Percentiles rank a stretch among this genome's conserved stretches.
phyloP scores from a whole-genome alignment of 2,329 filamentous ascomycete genomes.

The Sporothrix humicola region DNA sequence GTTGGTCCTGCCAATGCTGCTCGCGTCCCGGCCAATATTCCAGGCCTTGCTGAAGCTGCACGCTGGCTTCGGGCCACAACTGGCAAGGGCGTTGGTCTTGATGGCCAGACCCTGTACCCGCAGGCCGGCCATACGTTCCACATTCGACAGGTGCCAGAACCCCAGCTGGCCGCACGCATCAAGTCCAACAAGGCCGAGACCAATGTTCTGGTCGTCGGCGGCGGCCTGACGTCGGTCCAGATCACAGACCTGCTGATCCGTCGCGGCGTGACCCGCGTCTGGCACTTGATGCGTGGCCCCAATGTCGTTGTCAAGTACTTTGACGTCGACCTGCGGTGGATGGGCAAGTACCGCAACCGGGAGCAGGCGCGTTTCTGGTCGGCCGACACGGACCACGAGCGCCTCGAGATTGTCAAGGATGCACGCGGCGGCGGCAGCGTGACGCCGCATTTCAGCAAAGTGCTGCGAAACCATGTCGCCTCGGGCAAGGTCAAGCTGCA shows the following conservation, averaged over 20 bases:
- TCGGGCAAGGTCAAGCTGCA: slow-evolving; percentile 60
- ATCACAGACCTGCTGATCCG: slow-evolving; percentile 70
- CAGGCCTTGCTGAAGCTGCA: slow-evolving; percentile 29
- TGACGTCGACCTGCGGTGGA: slow-evolving; percentile 77
- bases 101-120: slow-evolving; percentile 27
- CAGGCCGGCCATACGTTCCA: slow-evolving; percentile 63
- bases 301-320: slow-evolving; percentile 70
- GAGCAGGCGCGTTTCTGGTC: slow-evolving; percentile 79
- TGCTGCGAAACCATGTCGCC: slow-evolving; percentile 65
- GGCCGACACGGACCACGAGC: slow-evolving; percentile 72
- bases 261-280: slow-evolving; percentile 69
- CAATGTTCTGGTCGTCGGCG: slow-evolving; percentile 73
- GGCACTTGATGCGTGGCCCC: slow-evolving; percentile 68
- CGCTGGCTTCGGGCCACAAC: neutral
- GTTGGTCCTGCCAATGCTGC: slow-evolving; percentile 71
- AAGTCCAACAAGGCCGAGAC: slow-evolving; percentile 55
- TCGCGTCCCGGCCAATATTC: slow-evolving; percentile 46
- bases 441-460: slow-evolving; percentile 69
- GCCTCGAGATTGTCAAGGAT: slow-evolving; percentile 66
- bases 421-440: slow-evolving; percentile 80
- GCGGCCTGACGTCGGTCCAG: slow-evolving; percentile 78
- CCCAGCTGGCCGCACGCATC: slow-evolving; percentile 59
- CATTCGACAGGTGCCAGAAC: slow-evolving; percentile 61
- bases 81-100: neutral
- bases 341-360: slow-evolving; percentile 80